These are phyloP conservation scores for Pythium aquatile DNA, from an alignment of 352 stramenopile genomes.

Conservation along the genomic window DNA sequence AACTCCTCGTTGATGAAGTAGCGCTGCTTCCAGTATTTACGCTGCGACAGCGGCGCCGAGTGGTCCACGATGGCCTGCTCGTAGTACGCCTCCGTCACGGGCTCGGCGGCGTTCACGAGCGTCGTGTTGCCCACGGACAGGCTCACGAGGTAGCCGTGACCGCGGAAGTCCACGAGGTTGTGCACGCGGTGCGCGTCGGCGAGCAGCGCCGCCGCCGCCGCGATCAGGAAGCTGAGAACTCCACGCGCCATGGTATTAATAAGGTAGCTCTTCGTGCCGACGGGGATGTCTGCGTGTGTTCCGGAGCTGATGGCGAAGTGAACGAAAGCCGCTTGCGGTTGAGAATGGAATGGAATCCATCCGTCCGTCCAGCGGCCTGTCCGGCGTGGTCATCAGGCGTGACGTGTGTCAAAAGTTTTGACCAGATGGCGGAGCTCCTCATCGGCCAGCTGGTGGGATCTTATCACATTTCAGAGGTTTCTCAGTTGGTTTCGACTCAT, in stretches of 20 bases:
- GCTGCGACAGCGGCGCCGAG: constrained; percentile 58
- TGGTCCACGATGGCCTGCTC: constrained; percentile 65
- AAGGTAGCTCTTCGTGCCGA: neutral
- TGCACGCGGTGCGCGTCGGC: constrained; percentile 34
- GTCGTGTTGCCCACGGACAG: constrained; percentile 34
- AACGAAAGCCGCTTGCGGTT: neutral
- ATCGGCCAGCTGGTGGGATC: constrained; percentile 9
- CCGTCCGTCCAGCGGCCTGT: constrained; percentile 4
- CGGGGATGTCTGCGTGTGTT: neutral
- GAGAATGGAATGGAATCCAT: constrained; percentile 12
- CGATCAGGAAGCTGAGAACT: constrained; percentile 10
- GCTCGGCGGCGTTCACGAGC: constrained; percentile 21
- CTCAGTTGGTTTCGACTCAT: neutral
- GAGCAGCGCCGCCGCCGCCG: constrained; percentile 11
- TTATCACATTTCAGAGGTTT: constrained; percentile 17
- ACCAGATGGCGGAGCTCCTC: constrained; percentile 7
- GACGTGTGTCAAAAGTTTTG: constrained; percentile 14
- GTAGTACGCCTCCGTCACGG: constrained; percentile 61
- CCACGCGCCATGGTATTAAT: constrained; percentile 13
- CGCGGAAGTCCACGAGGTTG: constrained; percentile 61
- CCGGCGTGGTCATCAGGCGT: neutral
- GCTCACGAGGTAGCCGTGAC: constrained; percentile 64
- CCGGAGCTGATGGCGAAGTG: constrained; percentile 9
- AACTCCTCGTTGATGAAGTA: constrained; percentile 92
- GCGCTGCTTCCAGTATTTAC: constrained; percentile 77